A percentile compares a stretch with the other conserved stretches of the same genome.
Evolutionary conservation across 352 stramenopile genomes (phyloP).

Genomic region (Globisporangium apiculatum): DNA sequence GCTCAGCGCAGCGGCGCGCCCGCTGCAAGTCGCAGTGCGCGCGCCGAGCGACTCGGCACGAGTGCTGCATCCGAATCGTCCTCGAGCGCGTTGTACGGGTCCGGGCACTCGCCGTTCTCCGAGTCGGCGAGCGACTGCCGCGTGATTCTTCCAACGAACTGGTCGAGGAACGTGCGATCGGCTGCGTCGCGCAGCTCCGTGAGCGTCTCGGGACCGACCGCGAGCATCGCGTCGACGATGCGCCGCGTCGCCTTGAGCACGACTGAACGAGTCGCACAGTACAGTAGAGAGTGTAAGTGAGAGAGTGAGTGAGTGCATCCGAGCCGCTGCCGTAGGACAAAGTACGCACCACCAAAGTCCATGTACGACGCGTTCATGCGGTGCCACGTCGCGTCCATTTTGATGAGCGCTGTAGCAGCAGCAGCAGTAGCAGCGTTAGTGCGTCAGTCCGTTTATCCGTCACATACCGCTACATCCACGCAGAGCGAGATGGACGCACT

Average conservation of each 20-base stretch:
- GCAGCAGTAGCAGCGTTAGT: not conserved
- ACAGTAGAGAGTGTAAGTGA: constrained; percentile 1
- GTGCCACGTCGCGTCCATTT: constrained; percentile 81
- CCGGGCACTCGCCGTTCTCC: constrained; percentile 68
- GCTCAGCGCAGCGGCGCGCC: constrained; percentile 2
- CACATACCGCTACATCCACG: too few relatives aligned
- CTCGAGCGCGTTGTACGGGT: constrained; percentile 56
- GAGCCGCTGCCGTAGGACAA: too few relatives aligned
- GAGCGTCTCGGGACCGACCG: constrained; percentile 41
- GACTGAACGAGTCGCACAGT: constrained; percentile 21
- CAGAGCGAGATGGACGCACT: constrained; percentile 14
- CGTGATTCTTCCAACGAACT: constrained; percentile 53
- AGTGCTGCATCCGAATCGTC: constrained; percentile 45
- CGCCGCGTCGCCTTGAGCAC: constrained; percentile 69
- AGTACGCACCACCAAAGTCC: constrained; percentile 67
- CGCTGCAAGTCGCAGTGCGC: constrained; percentile 3
- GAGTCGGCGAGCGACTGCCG: constrained; percentile 46
- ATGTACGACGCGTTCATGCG: constrained; percentile 79
- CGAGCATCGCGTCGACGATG: constrained; percentile 50
- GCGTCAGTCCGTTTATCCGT: not conserved
- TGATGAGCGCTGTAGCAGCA: constrained; percentile 46
- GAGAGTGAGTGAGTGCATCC: not conserved
- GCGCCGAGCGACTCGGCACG: constrained; percentile 14
- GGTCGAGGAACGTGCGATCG: constrained; percentile 61
- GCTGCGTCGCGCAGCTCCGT: constrained; percentile 43